Base-by-base conservation (phyloP, 2,329 filamentous ascomycete genomes). In the Aurifilum marmelostoma region DNA sequence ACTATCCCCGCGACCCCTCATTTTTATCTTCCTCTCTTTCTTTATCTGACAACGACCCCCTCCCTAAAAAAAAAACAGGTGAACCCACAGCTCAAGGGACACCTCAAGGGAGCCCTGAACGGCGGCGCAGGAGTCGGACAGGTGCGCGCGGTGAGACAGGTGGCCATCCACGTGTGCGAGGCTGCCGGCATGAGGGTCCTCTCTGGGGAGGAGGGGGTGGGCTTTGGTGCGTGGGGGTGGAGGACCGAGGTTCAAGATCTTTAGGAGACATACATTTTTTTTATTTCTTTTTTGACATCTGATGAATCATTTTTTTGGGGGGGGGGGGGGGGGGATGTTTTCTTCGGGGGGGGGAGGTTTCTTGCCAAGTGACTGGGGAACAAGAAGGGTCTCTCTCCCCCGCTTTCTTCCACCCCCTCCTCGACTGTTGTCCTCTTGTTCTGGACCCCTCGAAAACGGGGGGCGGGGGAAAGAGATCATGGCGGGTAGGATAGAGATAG, bases 81-180 rank as follows among this genome's bases (percentile, higher is more conserved):
- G 24, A 85, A 86, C 69, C 81, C 83, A 7, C 84, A 86, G 71
- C 75, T 86, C 61, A 86, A 86, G 71, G 84, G 84, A 5, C 85
- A 87, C 76, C 77, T 86, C 21, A 80, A 79, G 72, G 84, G 84
- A 3, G 82, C 83, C 1, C 71, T 86, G 34, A 85, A 85, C 71
- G 81, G 81, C 65, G 84, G 84, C 3, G 84, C 83, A 43, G 81
- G 80, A 1, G 76, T 80, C 32, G 83, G 82, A 41, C 80, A 86
- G 73, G 83, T 86, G 14, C 78, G 77, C 71, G 84, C 84, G 3
- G 83, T 86, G 29, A 79, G 83, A 66, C 78, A 80, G 37, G 73
- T 83, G 41, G 79, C 81, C 9, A 80, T 85, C 24, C 74, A 77
- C 65, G 81, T 86, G 65, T 86, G 83, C 73, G 75, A 81, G 70